Evolutionary conservation across 495 filamentous ascomycete genomes (phyloP).

Genomic region (Corynascus novoguineensis): DNA sequence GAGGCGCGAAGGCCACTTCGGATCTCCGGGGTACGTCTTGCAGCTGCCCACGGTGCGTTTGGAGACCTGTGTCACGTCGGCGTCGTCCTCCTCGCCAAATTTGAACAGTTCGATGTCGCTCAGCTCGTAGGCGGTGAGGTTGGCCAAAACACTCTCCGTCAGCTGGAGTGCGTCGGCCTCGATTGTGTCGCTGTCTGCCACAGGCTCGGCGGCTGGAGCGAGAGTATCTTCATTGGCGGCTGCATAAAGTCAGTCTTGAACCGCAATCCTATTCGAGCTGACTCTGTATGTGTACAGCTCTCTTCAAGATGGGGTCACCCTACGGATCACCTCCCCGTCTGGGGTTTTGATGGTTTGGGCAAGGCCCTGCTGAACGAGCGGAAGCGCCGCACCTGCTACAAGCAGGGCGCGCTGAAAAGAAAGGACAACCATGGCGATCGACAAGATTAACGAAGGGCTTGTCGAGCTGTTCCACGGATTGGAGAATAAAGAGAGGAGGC

Average conservation of each 20-base stretch:
- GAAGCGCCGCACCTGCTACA: constrained; percentile 7
- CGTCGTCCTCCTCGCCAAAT: constrained; percentile 2
- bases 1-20: constrained; percentile 37
- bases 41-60: constrained; percentile 27
- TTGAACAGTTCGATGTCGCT: constrained; percentile 14
- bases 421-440: constrained; percentile 11
- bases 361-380: not conserved
- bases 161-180: constrained; percentile 9
- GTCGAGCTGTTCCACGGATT: not conserved
- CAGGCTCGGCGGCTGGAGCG: constrained; percentile 10
- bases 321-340: constrained; percentile 8
- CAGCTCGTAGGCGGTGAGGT: constrained; percentile 14
- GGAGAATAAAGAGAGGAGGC: not conserved
- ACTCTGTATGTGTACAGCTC: not conserved
- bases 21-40: constrained; percentile 48
- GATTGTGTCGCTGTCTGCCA: not conserved
- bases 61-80: not conserved
- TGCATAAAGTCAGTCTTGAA: constrained; percentile 2
- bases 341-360: constrained; percentile 8
- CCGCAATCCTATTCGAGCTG: not conserved
- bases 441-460: constrained; percentile 14
- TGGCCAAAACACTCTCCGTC: constrained; percentile 19
- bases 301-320: not conserved
- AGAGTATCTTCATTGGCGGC: constrained; percentile 16
- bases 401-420: constrained; percentile 14